Percentiles rank a stretch among this genome's conserved stretches.
Evolutionary conservation across 306 rosid species (phyloP).

Genomic region (Cucumis cinereus): DNA sequence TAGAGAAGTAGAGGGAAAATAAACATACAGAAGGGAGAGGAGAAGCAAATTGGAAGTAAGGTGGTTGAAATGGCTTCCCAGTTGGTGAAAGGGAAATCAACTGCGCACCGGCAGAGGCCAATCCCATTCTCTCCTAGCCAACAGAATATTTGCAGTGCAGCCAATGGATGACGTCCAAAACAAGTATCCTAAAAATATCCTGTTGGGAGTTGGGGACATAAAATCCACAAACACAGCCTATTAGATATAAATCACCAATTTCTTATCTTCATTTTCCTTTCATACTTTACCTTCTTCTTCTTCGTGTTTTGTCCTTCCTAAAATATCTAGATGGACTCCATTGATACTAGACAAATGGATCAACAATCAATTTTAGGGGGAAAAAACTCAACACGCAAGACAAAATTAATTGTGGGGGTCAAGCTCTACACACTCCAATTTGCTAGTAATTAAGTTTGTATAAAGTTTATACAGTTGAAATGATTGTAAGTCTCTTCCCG

Average conservation of each 20-base stretch:
- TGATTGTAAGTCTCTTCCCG: no score
- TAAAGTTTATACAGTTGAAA: no score
- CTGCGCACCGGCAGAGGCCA: slow-evolving; percentile 6
- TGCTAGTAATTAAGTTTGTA: no score
- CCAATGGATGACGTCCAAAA: not conserved
- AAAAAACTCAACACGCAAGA: no score
- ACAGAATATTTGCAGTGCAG: not conserved
- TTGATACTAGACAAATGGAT: no score
- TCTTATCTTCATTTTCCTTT: not conserved
- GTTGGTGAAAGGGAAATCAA: not conserved
- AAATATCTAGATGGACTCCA: not conserved
- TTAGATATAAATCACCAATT: not conserved
- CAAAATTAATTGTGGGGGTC: no score
- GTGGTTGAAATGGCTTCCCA: not conserved
- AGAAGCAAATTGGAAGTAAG: not conserved
- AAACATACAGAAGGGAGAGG: slow-evolving; percentile 17
- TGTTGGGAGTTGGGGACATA: not conserved
- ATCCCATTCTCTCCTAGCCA: slow-evolving; percentile 10
- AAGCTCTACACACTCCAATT: no score
- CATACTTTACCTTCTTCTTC: not conserved
- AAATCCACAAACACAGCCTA: not conserved
- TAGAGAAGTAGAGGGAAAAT: not conserved
- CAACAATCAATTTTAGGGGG: no score
- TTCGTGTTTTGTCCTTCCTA: not conserved
- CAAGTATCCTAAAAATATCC: not conserved